phyloP scores from a whole-genome alignment of 768 basidiomycete species.

The Neoboletus subvelutipes region DNA sequence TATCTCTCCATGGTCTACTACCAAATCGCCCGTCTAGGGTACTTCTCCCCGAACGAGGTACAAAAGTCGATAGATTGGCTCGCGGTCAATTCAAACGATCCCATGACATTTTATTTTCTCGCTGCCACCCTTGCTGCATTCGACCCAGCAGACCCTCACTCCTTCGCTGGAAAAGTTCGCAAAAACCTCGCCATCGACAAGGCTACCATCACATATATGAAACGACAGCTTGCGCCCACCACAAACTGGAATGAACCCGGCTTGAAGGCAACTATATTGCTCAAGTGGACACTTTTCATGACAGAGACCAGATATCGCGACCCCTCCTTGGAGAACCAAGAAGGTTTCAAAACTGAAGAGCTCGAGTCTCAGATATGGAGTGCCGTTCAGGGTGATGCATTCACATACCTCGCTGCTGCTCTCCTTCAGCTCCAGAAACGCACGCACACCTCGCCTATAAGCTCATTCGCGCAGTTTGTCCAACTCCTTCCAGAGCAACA shows the following conservation, averaged over 20 bases:
- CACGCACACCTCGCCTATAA: conserved; percentile 30
- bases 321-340: conserved; percentile 57
- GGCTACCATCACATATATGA: conserved; percentile 56
- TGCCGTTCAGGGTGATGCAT: conserved; percentile 81
- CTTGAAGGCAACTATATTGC: conserved; percentile 68
- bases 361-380: conserved; percentile 81
- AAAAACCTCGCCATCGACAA: conserved; percentile 47
- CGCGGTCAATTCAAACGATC: conserved; percentile 58
- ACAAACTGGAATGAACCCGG: conserved; percentile 68
- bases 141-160: conserved; percentile 60
- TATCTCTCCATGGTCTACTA: conserved; percentile 63
- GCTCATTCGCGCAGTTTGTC: conserved; percentile 41
- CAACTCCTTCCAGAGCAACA: conserved; percentile 39
- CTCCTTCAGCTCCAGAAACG: conserved; percentile 56
- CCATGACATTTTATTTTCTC: conserved; percentile 69
- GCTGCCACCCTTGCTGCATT: conserved; percentile 63
- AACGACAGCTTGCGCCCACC: conserved; percentile 48
- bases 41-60: conserved; percentile 58
- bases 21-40: conserved; percentile 61
- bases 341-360: conserved; percentile 72
- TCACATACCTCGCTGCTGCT: conserved; percentile 64
- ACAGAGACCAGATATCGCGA: conserved; percentile 73
- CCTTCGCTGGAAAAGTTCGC: conserved; percentile 45
- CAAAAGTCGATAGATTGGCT: conserved; percentile 72
- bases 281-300: conserved; percentile 88